Conservation (phyloP, 805 yeast genomes). For the Monosporozyma aerobia region DNA sequence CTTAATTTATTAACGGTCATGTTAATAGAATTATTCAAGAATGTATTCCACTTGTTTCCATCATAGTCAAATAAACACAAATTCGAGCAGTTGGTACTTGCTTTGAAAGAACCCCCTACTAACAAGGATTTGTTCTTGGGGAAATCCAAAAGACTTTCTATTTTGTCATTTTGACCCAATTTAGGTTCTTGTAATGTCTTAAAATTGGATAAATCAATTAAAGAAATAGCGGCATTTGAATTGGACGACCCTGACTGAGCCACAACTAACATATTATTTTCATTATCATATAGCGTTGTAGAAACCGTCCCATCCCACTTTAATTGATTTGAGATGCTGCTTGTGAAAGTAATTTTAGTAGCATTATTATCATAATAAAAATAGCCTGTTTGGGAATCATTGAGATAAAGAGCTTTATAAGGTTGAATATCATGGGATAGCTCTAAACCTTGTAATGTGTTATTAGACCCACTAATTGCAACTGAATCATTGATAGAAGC, state of each 20-base stretch:
- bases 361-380: not conserved
- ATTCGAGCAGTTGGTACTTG: conserved; percentile 50
- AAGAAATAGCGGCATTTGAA: conserved; percentile 4
- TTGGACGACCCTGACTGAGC: conserved; percentile 3
- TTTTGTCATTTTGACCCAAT: conserved; percentile 3
- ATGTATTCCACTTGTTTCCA: conserved; percentile 43
- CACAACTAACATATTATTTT: conserved; percentile 18
- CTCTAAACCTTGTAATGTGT: conserved; percentile 1
- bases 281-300: conserved; percentile 20
- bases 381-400: not conserved
- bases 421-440: conserved; percentile 3
- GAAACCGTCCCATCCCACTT: conserved; percentile 17
- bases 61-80: conserved; percentile 58
- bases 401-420: conserved; percentile 28
- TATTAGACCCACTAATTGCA: conserved; percentile 3
- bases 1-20: conserved; percentile 51
- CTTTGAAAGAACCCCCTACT: conserved; percentile 64
- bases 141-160: conserved; percentile 29
- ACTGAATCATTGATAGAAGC: conserved; percentile 16
- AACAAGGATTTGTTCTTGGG: conserved; percentile 35
- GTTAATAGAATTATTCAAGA: conserved; percentile 28
- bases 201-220: conserved; percentile 36
- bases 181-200: conserved; percentile 30
- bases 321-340: conserved; percentile 3
- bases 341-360: not conserved